Evolutionary conservation across 1,139 yeast genomes (phyloP).

Genomic region (Suhomyces atakaporum): DNA sequence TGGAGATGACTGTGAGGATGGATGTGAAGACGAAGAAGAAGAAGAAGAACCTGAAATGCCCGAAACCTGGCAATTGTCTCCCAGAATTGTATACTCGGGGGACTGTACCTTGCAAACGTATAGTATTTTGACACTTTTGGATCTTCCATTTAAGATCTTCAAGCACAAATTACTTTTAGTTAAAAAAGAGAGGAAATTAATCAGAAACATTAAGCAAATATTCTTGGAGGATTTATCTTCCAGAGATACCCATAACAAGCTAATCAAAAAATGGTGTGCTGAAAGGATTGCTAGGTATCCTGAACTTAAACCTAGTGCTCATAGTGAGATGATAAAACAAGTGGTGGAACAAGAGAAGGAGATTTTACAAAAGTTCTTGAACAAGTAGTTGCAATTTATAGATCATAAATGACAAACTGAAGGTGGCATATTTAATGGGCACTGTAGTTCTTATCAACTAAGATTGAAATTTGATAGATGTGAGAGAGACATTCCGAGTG

Average conservation of each 20-base stretch:
- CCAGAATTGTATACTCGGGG: slow-evolving; percentile 36
- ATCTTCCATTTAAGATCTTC: slow-evolving; percentile 20
- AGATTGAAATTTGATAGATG: too few species aligned
- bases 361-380: slow-evolving; percentile 15
- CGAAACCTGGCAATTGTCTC: slow-evolving; percentile 40
- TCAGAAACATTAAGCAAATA: slow-evolving; percentile 14
- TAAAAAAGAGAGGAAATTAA: slow-evolving; percentile 16
- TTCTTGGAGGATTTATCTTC: slow-evolving; percentile 13
- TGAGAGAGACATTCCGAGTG: too few species aligned
- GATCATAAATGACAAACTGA: not conserved
- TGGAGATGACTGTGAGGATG: slow-evolving; percentile 18
- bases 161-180: slow-evolving; percentile 12
- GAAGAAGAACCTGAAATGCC: slow-evolving; percentile 21
- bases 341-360: slow-evolving; percentile 20
- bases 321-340: slow-evolving; percentile 12
- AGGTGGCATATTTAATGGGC: too few species aligned
- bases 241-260: slow-evolving; percentile 9
- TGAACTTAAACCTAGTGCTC: slow-evolving; percentile 7
- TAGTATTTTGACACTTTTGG: slow-evolving; percentile 26
- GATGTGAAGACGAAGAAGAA: slow-evolving; percentile 16
- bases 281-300: slow-evolving; percentile 19
- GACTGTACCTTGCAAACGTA: slow-evolving; percentile 39
- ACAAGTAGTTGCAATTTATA: not conserved
- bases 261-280: slow-evolving; percentile 21
- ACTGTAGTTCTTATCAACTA: not conserved